A percentile compares a stretch with the other conserved stretches of the same genome.
phyloP scores from a whole-genome alignment of 1,284 basidiomycete genomes.

The Trichosporon asahii region DNA sequence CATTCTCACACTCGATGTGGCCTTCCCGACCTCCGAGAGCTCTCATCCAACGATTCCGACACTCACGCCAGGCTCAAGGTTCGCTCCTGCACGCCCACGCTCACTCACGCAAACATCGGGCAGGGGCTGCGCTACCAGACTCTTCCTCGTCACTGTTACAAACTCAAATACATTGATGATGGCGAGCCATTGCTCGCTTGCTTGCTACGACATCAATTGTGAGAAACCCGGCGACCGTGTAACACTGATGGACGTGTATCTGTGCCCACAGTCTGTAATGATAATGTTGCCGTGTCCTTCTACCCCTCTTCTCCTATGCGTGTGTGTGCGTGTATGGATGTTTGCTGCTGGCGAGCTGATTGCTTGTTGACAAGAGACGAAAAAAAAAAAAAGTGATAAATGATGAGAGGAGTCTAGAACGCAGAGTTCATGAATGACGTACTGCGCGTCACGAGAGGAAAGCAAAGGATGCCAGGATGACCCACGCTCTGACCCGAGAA shows the following conservation, averaged over 20 bases:
- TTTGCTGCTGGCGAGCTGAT: neutral
- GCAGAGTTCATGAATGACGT: no score
- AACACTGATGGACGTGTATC: neutral
- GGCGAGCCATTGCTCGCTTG: neutral
- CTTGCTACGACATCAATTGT: neutral
- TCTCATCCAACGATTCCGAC: no score
- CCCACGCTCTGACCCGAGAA: neutral
- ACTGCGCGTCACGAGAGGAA: no score
- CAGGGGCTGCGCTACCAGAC: neutral
- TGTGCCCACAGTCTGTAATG: neutral
- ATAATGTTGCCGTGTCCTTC: neutral
- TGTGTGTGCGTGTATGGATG: slow-evolving; percentile 1
- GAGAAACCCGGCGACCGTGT: neutral
- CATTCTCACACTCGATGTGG: neutral
- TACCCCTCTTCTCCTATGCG: neutral
- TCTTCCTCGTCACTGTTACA: neutral
- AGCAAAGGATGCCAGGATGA: neutral
- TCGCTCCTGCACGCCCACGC: neutral
- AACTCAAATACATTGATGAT: slow-evolving; percentile 3
- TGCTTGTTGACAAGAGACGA: neutral
- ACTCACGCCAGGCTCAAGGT: neutral
- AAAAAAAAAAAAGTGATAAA: neutral
- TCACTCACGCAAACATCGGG: neutral
- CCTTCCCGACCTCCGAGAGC: neutral
- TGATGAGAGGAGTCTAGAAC: no score